Percentiles rank a stretch among this genome's conserved stretches.
Conservation (phyloP, 2,329 filamentous ascomycete species). For the Beauveria australis region DNA sequence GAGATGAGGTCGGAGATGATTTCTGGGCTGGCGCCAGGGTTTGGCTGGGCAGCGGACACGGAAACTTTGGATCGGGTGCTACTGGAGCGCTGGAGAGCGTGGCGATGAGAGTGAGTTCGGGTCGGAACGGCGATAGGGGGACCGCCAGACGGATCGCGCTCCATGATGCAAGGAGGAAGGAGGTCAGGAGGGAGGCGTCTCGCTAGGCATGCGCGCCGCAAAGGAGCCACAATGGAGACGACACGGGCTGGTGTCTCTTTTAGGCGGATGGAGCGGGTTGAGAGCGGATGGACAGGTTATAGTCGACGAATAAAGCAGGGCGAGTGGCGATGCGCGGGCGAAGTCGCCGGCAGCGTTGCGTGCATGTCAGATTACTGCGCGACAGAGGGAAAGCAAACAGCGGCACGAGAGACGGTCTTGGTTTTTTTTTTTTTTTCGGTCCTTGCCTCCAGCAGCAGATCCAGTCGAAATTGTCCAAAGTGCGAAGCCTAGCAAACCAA, state of each 20-base stretch:
- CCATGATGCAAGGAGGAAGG: slow-evolving; percentile 1
- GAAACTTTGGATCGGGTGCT: slow-evolving; percentile 12
- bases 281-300: not conserved
- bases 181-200: not conserved
- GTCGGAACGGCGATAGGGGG: slow-evolving; percentile 7
- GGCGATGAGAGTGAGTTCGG: slow-evolving; percentile 6
- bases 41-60: slow-evolving; percentile 16
- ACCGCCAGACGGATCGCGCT: not conserved
- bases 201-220: not conserved
- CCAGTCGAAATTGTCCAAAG: not conserved
- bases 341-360: not conserved
- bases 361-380: not conserved
- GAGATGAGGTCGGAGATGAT: slow-evolving; percentile 65
- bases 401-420: not conserved
- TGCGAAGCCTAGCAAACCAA: not conserved
- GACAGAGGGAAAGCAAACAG: not conserved
- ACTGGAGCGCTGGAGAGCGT: not conserved
- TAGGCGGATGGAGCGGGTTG: not conserved
- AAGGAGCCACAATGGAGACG: not conserved
- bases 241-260: not conserved
- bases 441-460: too few species aligned
- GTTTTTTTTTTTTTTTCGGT: not conserved
- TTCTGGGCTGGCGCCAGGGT: slow-evolving; percentile 52
- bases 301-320: not conserved
- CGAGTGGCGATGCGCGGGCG: not conserved